Conservation (phyloP, 179 eudicot species). For the Beta corolliflora region DNA sequence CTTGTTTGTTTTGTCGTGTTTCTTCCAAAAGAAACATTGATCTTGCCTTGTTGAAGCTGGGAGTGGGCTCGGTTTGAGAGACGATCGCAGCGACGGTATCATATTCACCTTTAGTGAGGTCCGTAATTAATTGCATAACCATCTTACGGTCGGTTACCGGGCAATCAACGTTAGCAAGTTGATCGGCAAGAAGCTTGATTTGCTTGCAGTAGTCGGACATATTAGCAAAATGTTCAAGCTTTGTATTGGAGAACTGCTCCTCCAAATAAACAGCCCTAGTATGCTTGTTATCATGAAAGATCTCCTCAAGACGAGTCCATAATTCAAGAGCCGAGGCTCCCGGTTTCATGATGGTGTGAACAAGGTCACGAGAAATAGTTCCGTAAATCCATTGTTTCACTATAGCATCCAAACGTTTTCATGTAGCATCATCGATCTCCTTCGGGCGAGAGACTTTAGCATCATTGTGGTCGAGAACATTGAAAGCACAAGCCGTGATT, state of each 20-base stretch:
- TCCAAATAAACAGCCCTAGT: not conserved
- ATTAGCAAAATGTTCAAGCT: too few relatives aligned
- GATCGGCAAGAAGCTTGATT: not conserved
- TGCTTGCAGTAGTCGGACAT: not conserved
- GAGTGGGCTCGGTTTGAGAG: not conserved
- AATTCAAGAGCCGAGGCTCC: not conserved
- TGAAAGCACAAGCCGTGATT: not conserved
- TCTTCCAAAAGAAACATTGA: not conserved
- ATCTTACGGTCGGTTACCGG: not conserved
- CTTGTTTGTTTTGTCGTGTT: not conserved
- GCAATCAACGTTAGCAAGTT: not conserved
- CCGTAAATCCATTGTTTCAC: not conserved
- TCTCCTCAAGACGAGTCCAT: not conserved
- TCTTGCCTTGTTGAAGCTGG: not conserved
- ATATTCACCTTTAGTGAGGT: not conserved
- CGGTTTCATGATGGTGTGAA: not conserved
- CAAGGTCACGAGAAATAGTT: not conserved
- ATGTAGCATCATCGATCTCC: not conserved
- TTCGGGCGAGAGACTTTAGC: not conserved
- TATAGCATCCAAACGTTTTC: not conserved
- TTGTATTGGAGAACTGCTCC: not conserved
- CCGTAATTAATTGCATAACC: not conserved
- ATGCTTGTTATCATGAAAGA: conserved; percentile 3
- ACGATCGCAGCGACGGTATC: not conserved
- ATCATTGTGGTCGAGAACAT: not conserved